These are phyloP conservation scores for Margaritispora aquatica DNA, from an alignment of 495 filamentous ascomycete species.

Conservation along the genomic window DNA sequence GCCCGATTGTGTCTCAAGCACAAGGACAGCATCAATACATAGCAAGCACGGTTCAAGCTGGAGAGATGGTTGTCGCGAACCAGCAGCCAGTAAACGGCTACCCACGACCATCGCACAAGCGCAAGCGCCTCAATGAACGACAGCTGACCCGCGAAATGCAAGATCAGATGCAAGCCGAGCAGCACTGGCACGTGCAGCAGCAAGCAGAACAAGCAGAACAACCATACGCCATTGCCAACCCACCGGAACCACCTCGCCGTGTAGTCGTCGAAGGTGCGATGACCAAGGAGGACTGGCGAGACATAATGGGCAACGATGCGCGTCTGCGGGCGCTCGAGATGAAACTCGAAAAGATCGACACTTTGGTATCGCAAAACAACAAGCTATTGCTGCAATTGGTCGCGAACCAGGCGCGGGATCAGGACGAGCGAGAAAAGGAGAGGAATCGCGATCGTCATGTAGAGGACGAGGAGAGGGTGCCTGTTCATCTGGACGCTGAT, in stretches of 20 bases:
- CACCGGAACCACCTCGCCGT: conserved; percentile 19
- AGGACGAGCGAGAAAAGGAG: conserved; percentile 7
- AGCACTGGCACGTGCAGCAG: conserved; percentile 14
- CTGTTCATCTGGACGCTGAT: conserved; percentile 26
- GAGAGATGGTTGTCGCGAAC: conserved; percentile 17
- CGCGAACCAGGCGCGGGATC: conserved; percentile 14
- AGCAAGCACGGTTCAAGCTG: background rate
- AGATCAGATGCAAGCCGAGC: conserved; percentile 15
- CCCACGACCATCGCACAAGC: conserved; percentile 15
- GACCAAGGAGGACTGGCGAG: conserved; percentile 24
- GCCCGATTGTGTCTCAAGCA: background rate
- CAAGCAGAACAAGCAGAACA: too few species aligned
- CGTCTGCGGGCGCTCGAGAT: conserved; percentile 19
- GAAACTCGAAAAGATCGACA: conserved; percentile 24
- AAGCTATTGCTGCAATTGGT: conserved; percentile 23
- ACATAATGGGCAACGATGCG: conserved; percentile 25
- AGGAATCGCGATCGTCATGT: conserved; percentile 17
- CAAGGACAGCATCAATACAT: background rate
- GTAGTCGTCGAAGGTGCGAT: conserved; percentile 22
- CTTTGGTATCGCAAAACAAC: conserved; percentile 23
- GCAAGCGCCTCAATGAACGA: conserved; percentile 19
- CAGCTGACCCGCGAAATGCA: conserved; percentile 17
- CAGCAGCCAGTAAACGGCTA: conserved; percentile 21
- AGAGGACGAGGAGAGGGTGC: conserved; percentile 24
- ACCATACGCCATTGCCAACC: conserved; percentile 13